Percentiles rank a stretch among this genome's conserved stretches.
Conservation (phyloP, 176 grass and related monocot species). For the Oryza nivara region DNA sequence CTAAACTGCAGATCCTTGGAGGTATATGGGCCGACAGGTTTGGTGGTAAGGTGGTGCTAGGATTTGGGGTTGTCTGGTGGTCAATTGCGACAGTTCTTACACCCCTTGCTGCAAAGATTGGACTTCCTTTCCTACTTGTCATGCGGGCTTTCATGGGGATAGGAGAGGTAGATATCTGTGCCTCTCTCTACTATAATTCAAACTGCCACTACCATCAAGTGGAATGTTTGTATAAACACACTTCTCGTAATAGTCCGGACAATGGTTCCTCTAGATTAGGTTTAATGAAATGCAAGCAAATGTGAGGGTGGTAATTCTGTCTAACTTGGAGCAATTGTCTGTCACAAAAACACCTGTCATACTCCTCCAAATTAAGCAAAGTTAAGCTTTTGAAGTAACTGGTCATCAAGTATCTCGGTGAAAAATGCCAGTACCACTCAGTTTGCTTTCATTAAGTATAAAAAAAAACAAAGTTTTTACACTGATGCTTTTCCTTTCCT, state of each 20-base stretch:
- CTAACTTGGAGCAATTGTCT: neutral
- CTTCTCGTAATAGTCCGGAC: constrained; percentile 1
- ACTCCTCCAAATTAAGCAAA: neutral
- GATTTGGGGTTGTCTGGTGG: constrained; percentile 97
- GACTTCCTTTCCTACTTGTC: constrained; percentile 79
- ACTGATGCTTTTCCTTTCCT: neutral
- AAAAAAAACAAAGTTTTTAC: neutral
- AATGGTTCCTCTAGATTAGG: constrained; percentile 1
- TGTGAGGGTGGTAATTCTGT: constrained; percentile 1
- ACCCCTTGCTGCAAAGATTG: constrained; percentile 86
- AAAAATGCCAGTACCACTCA: constrained; percentile 17
- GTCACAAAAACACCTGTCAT: constrained; percentile 6
- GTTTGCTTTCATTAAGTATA: neutral
- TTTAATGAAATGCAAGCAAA: constrained; percentile 10
- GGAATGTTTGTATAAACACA: neutral
- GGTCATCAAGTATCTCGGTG: neutral
- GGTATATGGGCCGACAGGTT: constrained; percentile 95
- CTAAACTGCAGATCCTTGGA: constrained; percentile 79
- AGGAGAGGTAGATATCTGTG: constrained; percentile 76
- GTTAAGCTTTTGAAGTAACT: neutral
- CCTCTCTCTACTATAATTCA: constrained; percentile 24
- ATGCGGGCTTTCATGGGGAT: constrained; percentile 98
- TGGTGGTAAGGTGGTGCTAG: constrained; percentile 87
- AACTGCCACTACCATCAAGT: constrained; percentile 6
- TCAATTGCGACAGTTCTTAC: constrained; percentile 91